phyloP scores from a whole-genome alignment of 129 eudicot species.

The Saussurea involucrata region DNA sequence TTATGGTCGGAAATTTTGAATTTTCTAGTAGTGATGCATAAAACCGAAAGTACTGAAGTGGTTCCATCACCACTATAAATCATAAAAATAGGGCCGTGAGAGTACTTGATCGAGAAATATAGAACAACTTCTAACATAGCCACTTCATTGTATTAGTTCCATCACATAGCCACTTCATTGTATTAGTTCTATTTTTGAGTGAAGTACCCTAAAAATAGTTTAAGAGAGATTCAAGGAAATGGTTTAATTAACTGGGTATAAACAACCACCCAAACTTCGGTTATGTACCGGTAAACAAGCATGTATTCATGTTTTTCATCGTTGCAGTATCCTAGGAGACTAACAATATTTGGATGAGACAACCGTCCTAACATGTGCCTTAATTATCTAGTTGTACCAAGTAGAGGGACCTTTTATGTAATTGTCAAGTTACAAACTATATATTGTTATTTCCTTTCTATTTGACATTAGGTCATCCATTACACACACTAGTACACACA shows the following conservation, averaged over 20 bases:
- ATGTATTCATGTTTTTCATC: not conserved
- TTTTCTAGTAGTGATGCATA: too few relatives aligned
- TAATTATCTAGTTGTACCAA: too few relatives aligned
- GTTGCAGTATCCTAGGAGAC: conserved; percentile 28
- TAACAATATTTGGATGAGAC: conserved; percentile 31
- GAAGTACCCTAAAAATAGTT: conserved; percentile 17
- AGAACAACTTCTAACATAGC: conserved; percentile 22
- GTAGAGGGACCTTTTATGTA: too few relatives aligned
- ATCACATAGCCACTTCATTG: too few relatives aligned
- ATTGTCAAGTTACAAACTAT: too few relatives aligned
- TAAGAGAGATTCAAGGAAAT: not conserved
- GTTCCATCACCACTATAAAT: conserved; percentile 1
- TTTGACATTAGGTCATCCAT: too few relatives aligned
- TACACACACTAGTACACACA: too few relatives aligned
- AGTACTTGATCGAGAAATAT: conserved; percentile 29
- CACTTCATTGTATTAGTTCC: too few relatives aligned
- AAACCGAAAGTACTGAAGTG: not conserved
- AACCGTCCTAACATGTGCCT: conserved; percentile 17
- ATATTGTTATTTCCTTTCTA: too few relatives aligned
- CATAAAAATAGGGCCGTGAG: not conserved
- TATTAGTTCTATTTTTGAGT: conserved; percentile 1
- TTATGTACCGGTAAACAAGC: conserved; percentile 36
- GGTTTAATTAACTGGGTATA: conserved; percentile 24
- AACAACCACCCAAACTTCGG: conserved; percentile 6
- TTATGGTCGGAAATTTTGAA: too few relatives aligned